These are phyloP conservation scores for Solanum sitiens DNA, from an alignment of 257 asterid species.

Conservation along the genomic window DNA sequence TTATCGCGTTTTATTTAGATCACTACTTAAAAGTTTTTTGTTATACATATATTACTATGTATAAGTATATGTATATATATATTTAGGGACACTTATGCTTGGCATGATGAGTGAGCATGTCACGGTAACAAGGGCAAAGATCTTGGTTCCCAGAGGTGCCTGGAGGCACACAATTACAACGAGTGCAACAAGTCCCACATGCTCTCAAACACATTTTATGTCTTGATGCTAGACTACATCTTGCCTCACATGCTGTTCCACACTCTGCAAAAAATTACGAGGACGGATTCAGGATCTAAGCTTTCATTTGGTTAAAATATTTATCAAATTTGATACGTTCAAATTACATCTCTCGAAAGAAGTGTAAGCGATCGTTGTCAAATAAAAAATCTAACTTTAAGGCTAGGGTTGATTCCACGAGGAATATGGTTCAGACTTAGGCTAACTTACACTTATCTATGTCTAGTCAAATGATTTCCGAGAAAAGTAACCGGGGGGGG, in stretches of 20 bases:
- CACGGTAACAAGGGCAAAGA: constrained; percentile 52
- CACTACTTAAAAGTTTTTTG: background rate
- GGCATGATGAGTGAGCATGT: constrained; percentile 47
- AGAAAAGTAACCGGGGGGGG: too few species aligned
- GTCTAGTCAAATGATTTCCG: too few species aligned
- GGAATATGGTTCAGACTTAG: too few species aligned
- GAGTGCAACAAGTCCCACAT: constrained; percentile 49
- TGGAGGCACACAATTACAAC: constrained; percentile 57
- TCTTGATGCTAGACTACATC: constrained; percentile 38
- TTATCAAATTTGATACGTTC: too few species aligned
- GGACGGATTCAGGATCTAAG: background rate
- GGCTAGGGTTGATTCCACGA: too few species aligned
- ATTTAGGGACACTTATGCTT: constrained; percentile 45
- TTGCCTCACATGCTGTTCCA: constrained; percentile 26
- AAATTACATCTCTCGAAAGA: too few species aligned
- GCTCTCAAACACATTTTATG: constrained; percentile 31
- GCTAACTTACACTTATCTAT: too few species aligned
- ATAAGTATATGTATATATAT: too few species aligned
- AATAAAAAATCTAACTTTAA: too few species aligned
- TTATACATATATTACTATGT: background rate
- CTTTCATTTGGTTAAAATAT: too few species aligned
- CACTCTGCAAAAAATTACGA: constrained; percentile 21
- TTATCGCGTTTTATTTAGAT: background rate
- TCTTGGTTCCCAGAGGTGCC: constrained; percentile 48
- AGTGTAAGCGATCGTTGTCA: too few species aligned